These are phyloP conservation scores for Leucaena leucocephala DNA, from an alignment of 306 rosid genomes.

Conservation along the genomic window DNA sequence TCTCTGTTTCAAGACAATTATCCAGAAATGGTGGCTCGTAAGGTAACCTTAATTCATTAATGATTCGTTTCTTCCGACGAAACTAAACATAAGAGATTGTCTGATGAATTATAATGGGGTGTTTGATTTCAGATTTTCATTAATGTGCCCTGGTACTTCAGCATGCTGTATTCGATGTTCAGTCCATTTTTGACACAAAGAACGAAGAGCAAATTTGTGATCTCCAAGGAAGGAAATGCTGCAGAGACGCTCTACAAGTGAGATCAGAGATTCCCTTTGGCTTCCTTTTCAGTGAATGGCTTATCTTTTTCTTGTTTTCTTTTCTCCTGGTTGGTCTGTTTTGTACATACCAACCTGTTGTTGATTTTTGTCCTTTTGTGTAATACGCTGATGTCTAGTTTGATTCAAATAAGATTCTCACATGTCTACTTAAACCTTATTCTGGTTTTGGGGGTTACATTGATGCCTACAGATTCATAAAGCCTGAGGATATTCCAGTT, in stretches of 20 bases:
- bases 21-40: constrained; percentile 89
- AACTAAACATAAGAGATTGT: neutral
- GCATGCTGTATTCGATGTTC: constrained; percentile 76
- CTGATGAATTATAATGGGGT: neutral
- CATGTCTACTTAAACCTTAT: neutral
- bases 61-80: neutral
- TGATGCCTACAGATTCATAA: constrained; percentile 56
- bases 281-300: neutral
- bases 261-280: constrained; percentile 29
- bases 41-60: constrained; percentile 45
- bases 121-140: constrained; percentile 66
- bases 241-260: constrained; percentile 91
- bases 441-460: neutral
- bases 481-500: constrained; percentile 86
- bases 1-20: constrained; percentile 88
- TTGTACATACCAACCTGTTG: neutral
- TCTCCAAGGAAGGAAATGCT: constrained; percentile 82
- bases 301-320: neutral
- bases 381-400: neutral
- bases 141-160: constrained; percentile 97
- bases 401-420: neutral
- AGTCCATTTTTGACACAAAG: constrained; percentile 88
- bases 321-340: neutral
- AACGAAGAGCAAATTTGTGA: constrained; percentile 91
- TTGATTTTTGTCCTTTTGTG: neutral